Evolutionary conservation across 768 basidiomycete genomes (phyloP), one percentile per base, ranked within the genome.

Genomic region (Lactarius hengduanensis): DNA sequence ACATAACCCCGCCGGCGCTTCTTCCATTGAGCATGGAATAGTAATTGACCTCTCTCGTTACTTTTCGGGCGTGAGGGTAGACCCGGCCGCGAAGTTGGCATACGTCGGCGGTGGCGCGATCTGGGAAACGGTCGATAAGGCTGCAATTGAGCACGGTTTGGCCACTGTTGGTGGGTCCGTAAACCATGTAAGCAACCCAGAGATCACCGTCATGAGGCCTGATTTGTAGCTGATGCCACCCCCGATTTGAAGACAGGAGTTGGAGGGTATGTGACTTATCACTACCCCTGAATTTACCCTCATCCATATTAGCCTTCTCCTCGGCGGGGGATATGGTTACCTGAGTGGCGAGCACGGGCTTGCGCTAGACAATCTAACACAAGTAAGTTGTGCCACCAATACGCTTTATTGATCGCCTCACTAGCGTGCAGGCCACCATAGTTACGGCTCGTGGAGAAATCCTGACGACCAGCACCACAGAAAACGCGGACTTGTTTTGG

Each of bases 1-100:
- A 4, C 83, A 85, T 62, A 80, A 74, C 65, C 64, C 77, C 2
- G 71, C 78, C 30, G 82, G 80, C 8, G 76, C 80, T 16, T 83
- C 82, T 1, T 83, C 83, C 2, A 67, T 69, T 30, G 79, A 82
- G 38, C 78, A 77, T 34, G 82, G 84, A 4, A 66, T 85, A 61
- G 82, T 85, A n/a, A 80, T 85, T 58, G 84, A 85, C 72, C 77
- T 84, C 10, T 80, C 79, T 34, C 75, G 78, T 9, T 73, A 82
- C 62, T 36, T 84, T 43, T 78, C 74, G 59, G 64, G 65, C 0
- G 81, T 78, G 7, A 70, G 70, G 18, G 76, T 84, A 45, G 79
- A 83, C 67, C 72, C 75, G 16, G 75, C 74, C 20, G 72, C 75
- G 59, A 75, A 74, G 58, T 65, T 79, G 4, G 80, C 75, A 3